Conservation (phyloP, 805 yeast genomes). For the Lachancea sp. region DNA sequence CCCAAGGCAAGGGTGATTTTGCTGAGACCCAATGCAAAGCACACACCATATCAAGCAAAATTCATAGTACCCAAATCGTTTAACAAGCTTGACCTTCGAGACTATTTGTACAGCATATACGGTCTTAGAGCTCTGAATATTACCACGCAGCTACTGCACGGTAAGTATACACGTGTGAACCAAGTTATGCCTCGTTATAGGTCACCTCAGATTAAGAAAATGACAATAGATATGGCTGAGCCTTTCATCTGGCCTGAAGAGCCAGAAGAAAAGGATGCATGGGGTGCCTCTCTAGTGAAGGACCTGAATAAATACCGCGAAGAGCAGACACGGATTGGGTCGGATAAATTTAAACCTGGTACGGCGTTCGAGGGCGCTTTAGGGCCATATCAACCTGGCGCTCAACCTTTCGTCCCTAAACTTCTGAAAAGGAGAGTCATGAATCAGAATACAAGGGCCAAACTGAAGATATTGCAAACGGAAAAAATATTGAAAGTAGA, state of each 20-base stretch:
- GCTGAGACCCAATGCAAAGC: conserved; percentile 89
- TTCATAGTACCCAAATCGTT: conserved; percentile 90
- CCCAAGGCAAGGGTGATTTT: conserved; percentile 80
- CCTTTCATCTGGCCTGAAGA: conserved; percentile 94
- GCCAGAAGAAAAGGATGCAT: conserved; percentile 39
- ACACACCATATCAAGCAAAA: conserved; percentile 95
- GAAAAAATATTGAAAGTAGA: conserved; percentile 16
- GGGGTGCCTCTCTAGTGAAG: conserved; percentile 37
- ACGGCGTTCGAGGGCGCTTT: conserved; percentile 65
- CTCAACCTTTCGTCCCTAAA: conserved; percentile 59
- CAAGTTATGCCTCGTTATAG: conserved; percentile 63
- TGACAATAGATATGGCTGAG: conserved; percentile 93
- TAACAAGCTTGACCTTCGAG: conserved; percentile 91
- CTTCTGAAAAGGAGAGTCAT: conserved; percentile 40
- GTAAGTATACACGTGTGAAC: conserved; percentile 56
- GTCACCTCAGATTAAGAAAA: conserved; percentile 78
- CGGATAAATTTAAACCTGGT: conserved; percentile 62
- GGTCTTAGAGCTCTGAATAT: conserved; percentile 85
- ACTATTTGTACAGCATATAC: conserved; percentile 83
- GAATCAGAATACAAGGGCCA: conserved; percentile 36
- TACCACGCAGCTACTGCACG: conserved; percentile 78
- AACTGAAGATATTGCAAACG: conserved; percentile 12
- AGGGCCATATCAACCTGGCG: conserved; percentile 52
- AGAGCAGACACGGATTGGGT: conserved; percentile 48
- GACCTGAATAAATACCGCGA: conserved; percentile 49